These are phyloP conservation scores for Tylopilus balloui DNA, from an alignment of 768 basidiomycete genomes.

Conservation along the genomic window DNA sequence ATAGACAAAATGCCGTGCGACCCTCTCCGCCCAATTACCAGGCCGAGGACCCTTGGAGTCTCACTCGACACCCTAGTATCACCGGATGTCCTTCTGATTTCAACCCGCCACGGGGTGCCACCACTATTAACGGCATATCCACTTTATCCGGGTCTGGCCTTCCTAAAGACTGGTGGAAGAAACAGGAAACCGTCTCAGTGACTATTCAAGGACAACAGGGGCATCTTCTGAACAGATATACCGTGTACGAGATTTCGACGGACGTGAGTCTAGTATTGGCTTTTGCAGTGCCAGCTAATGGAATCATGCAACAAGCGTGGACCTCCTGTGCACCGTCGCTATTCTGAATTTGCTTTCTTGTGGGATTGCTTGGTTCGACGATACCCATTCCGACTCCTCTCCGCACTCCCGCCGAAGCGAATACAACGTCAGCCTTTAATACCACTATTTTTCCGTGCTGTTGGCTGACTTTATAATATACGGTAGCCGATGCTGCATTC, in stretches of 20 bases:
- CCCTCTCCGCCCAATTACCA: constrained; percentile 48
- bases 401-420: constrained; percentile 86
- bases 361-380: constrained; percentile 82
- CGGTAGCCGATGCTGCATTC: constrained; percentile 79
- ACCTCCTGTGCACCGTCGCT: constrained; percentile 73
- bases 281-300: constrained; percentile 9
- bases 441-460: background rate
- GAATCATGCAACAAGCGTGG: constrained; percentile 44
- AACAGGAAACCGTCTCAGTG: constrained; percentile 66
- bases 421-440: constrained; percentile 65
- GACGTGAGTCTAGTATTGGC: constrained; percentile 48
- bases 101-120: constrained; percentile 19
- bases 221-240: constrained; percentile 85
- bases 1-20: constrained; percentile 45
- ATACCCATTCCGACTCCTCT: constrained; percentile 91
- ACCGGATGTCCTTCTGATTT: constrained; percentile 32
- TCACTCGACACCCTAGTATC: constrained; percentile 30
- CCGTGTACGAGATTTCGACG: constrained; percentile 75
- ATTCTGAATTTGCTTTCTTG: constrained; percentile 89
- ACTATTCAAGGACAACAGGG: constrained; percentile 84
- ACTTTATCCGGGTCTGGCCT: constrained; percentile 67
- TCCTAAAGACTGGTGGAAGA: constrained; percentile 85
- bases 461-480: constrained; percentile 5
- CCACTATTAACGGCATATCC: constrained; percentile 46
- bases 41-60: constrained; percentile 68